phyloP scores from a whole-genome alignment of 371 early-diverging fungal genomes.

The Apophysomyces trapeziformis region DNA sequence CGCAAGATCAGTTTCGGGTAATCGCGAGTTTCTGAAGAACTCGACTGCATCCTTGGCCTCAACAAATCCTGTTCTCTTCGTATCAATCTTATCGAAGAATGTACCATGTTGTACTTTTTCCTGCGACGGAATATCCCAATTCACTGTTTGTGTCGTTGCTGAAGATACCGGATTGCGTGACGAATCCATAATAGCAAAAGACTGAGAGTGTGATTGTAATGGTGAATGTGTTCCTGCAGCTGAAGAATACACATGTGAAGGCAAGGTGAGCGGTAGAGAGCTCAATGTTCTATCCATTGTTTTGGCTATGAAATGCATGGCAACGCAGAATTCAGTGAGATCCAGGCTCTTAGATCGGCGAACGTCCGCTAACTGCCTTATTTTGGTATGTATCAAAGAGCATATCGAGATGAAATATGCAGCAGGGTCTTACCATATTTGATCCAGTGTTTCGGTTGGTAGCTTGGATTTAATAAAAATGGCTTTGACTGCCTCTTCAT shows the following conservation, averaged over 20 bases:
- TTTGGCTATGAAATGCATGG: conserved; percentile 75
- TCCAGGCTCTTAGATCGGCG: conserved; percentile 61
- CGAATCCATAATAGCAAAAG: conserved; percentile 27
- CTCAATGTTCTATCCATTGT: conserved; percentile 65
- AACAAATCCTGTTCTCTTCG: conserved; percentile 21
- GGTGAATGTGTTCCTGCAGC: conserved; percentile 28
- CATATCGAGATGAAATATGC: background rate
- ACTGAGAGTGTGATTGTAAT: conserved; percentile 3
- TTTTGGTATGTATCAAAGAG: conserved; percentile 2
- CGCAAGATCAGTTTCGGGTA: conserved; percentile 72
- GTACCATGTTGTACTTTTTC: conserved; percentile 68
- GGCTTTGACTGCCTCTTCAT: conserved; percentile 42
- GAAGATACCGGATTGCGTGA: conserved; percentile 46
- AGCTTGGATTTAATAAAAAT: conserved; percentile 53
- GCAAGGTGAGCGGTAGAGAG: conserved; percentile 38
- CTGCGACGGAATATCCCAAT: conserved; percentile 72
- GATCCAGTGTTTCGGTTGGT: conserved; percentile 42
- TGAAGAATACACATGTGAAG: conserved; percentile 49
- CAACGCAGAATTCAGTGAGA: conserved; percentile 69
- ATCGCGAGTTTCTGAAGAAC: conserved; percentile 80
- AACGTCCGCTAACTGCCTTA: conserved; percentile 64
- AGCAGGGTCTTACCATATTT: conserved; percentile 46
- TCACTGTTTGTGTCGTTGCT: background rate
- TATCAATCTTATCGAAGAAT: conserved; percentile 76
- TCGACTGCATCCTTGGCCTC: conserved; percentile 71